phyloP scores from a whole-genome alignment of 2,329 filamentous ascomycete species.

The Aschersonia sp. region DNA sequence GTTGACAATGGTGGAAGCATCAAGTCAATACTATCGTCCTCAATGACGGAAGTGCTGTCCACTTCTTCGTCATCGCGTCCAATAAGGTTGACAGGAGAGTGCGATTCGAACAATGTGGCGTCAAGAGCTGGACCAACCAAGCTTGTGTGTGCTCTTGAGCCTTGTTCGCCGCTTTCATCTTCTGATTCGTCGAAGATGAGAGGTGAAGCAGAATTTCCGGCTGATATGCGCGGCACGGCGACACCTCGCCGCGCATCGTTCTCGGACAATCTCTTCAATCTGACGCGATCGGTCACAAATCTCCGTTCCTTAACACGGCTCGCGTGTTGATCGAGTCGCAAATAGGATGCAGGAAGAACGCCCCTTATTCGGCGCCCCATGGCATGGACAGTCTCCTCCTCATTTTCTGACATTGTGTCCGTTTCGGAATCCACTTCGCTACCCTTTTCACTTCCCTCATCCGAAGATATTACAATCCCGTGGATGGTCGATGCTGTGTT shows the following conservation, averaged over 20 bases:
- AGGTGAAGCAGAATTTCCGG: slow-evolving; percentile 13
- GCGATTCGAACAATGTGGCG: too few species aligned
- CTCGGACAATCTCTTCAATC: slow-evolving; percentile 19
- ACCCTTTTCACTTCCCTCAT: neutral
- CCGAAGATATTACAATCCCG: neutral
- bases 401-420: slow-evolving; percentile 21
- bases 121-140: too few species aligned
- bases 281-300: slow-evolving; percentile 12
- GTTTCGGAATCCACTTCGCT: slow-evolving; percentile 5
- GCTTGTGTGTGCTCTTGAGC: too few species aligned
- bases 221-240: slow-evolving; percentile 27
- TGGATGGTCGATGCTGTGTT: neutral
- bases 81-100: too few species aligned
- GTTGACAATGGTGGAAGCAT: slow-evolving; percentile 29
- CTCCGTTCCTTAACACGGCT: slow-evolving; percentile 16
- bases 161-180: neutral
- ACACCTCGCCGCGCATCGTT: slow-evolving; percentile 31
- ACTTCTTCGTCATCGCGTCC: slow-evolving; percentile 11
- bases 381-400: slow-evolving; percentile 21
- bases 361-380: slow-evolving; percentile 37
- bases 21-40: slow-evolving; percentile 36
- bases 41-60: slow-evolving; percentile 24
- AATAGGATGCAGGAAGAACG: slow-evolving; percentile 53
- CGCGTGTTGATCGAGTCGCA: slow-evolving; percentile 40
- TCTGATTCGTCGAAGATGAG: slow-evolving; percentile 30